Evolutionary conservation across 164 flowering plant species (phyloP).

Genomic region (Vitis rupestris): DNA sequence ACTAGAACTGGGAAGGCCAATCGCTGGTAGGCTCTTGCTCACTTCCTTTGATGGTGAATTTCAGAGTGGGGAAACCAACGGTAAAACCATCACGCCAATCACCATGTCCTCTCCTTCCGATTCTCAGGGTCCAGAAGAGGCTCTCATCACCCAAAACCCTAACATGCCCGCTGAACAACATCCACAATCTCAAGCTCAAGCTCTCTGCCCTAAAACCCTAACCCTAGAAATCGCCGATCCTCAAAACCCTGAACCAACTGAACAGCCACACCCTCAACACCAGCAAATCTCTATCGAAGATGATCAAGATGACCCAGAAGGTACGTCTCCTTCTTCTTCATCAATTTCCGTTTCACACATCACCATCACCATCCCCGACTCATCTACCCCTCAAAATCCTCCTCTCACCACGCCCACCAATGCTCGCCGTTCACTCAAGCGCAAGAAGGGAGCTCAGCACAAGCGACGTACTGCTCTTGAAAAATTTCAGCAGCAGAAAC

Average conservation of each 20-base stretch:
- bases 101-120: no score
- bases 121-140: background rate
- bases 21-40: no score
- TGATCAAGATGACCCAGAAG: conserved; percentile 21
- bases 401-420: conserved; percentile 5
- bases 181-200: background rate
- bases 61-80: no score
- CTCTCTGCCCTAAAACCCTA: conserved; percentile 24
- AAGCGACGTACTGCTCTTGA: conserved; percentile 30
- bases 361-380: conserved; percentile 1
- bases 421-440: conserved; percentile 31
- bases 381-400: conserved; percentile 10
- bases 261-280: background rate
- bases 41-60: no score
- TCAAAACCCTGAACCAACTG: background rate
- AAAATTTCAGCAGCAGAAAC: conserved; percentile 30
- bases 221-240: conserved; percentile 19
- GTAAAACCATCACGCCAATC: background rate
- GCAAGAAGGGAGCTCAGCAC: conserved; percentile 25
- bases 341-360: conserved; percentile 6
- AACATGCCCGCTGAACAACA: background rate
- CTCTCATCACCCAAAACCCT: conserved; percentile 1
- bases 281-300: background rate
- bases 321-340: conserved; percentile 20
- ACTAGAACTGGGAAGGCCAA: no score